A percentile compares a stretch with the other conserved stretches of the same genome.
Conservation (phyloP, 1,139 yeast genomes). For the Suhomyces yuchorum region DNA sequence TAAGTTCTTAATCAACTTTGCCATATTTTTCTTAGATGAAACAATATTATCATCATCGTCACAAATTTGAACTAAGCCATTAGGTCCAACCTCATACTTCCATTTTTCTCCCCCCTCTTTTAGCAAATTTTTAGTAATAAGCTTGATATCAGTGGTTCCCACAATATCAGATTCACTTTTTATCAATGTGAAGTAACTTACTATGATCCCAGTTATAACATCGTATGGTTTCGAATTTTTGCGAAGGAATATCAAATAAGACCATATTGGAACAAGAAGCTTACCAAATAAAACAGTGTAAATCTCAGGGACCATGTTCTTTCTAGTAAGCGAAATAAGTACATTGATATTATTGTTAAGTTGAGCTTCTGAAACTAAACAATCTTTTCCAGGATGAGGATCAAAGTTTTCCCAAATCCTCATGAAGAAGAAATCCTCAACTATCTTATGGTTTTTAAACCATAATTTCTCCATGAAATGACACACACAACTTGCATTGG, state of each 20-base stretch:
- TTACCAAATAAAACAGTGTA: slow-evolving; percentile 46
- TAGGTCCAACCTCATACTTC: slow-evolving; percentile 54
- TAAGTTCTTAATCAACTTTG: slow-evolving; percentile 44
- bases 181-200: slow-evolving; percentile 46
- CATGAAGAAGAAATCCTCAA: slow-evolving; percentile 59
- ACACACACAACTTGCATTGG: slow-evolving; percentile 58
- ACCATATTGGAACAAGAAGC: slow-evolving; percentile 59
- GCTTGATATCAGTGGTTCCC: slow-evolving; percentile 34
- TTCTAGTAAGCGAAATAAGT: slow-evolving; percentile 60
- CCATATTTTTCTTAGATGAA: slow-evolving; percentile 23
- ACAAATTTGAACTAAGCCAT: slow-evolving; percentile 56
- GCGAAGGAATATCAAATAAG: slow-evolving; percentile 54
- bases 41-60: slow-evolving; percentile 16
- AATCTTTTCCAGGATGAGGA: slow-evolving; percentile 30
- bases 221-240: slow-evolving; percentile 39
- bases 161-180: slow-evolving; percentile 25
- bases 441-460: slow-evolving; percentile 52
- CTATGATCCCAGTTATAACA: slow-evolving; percentile 50
- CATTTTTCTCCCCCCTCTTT: slow-evolving; percentile 50
- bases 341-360: slow-evolving; percentile 69
- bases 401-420: slow-evolving; percentile 48
- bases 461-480: slow-evolving; percentile 58
- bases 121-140: slow-evolving; percentile 46
- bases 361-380: slow-evolving; percentile 47
- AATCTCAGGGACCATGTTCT: slow-evolving; percentile 46